Percentiles rank a stretch among this genome's conserved stretches.
These are phyloP conservation scores for Aspergillus latus DNA, from an alignment of 2,329 filamentous ascomycete genomes.

Conservation along the genomic window DNA sequence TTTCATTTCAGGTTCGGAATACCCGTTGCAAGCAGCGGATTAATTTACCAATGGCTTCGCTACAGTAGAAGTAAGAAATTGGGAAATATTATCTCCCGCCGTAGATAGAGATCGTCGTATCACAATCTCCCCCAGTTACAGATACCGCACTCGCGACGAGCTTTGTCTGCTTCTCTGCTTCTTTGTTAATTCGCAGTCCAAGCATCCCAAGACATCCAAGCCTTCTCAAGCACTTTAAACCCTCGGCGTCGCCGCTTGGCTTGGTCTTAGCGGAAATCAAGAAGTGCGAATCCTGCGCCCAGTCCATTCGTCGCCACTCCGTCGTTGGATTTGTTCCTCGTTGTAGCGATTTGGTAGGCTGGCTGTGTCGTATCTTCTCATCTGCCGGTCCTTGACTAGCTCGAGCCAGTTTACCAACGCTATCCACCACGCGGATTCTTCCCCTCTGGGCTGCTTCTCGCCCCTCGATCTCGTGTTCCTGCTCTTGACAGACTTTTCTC, in stretches of 20 bases:
- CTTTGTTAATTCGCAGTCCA: background rate
- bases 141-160: too few relatives aligned
- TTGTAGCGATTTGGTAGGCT: slow-evolving; percentile 8
- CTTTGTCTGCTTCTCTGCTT: background rate
- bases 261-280: slow-evolving; percentile 2
- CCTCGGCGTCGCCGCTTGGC: slow-evolving; percentile 14
- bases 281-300: slow-evolving; percentile 5
- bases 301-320: background rate
- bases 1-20: background rate
- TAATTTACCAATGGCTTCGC: too few relatives aligned
- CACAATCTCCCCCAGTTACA: too few relatives aligned
- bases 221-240: slow-evolving; percentile 6
- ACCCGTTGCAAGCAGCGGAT: background rate
- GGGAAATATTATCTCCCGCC: background rate
- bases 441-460: background rate
- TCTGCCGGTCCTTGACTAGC: slow-evolving; percentile 1
- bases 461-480: background rate
- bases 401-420: slow-evolving; percentile 7
- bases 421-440: slow-evolving; percentile 1
- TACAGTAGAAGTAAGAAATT: too few relatives aligned
- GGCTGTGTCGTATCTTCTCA: background rate
- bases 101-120: background rate
- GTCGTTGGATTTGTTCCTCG: background rate
- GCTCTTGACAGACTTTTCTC: slow-evolving; percentile 3
- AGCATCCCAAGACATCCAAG: background rate